Evolutionary conservation across 768 basidiomycete genomes (phyloP).

Genomic region (Tylopilus subfusipes): DNA sequence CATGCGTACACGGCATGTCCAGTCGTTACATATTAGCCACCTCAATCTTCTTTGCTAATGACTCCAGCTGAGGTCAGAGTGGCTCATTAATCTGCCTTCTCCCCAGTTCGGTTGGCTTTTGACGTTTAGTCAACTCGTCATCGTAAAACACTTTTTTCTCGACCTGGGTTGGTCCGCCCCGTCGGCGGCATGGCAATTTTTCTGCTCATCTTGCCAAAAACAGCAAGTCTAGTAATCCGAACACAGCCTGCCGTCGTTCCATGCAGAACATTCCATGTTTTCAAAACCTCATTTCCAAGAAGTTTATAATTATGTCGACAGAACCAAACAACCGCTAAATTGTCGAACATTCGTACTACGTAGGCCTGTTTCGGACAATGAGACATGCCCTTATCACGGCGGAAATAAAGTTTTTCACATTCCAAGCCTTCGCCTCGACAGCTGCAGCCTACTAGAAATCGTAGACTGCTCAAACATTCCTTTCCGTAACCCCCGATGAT

Average conservation of each 20-base stretch:
- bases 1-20: constrained; percentile 16
- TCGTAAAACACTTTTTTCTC: not conserved
- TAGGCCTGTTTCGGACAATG: not conserved
- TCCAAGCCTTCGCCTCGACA: not conserved
- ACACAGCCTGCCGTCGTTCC: constrained; percentile 20
- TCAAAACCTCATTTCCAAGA: not conserved
- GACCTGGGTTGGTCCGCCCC: not conserved
- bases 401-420: constrained; percentile 11
- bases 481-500: not conserved
- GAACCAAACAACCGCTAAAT: constrained; percentile 17
- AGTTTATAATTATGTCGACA: constrained; percentile 20
- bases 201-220: constrained; percentile 5
- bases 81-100: not conserved
- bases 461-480: constrained; percentile 1
- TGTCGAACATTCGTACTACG: constrained; percentile 4
- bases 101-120: not conserved
- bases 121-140: not conserved
- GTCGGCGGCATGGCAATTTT: not conserved
- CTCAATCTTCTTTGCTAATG: not conserved
- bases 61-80: not conserved
- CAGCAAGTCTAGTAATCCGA: constrained; percentile 16
- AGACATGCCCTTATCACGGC: constrained; percentile 8
- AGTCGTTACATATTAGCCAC: not conserved
- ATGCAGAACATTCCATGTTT: constrained; percentile 25
- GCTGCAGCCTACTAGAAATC: not conserved